Conservation (phyloP, 1,284 basidiomycete genomes). For the Rhizoctonia solani region DNA sequence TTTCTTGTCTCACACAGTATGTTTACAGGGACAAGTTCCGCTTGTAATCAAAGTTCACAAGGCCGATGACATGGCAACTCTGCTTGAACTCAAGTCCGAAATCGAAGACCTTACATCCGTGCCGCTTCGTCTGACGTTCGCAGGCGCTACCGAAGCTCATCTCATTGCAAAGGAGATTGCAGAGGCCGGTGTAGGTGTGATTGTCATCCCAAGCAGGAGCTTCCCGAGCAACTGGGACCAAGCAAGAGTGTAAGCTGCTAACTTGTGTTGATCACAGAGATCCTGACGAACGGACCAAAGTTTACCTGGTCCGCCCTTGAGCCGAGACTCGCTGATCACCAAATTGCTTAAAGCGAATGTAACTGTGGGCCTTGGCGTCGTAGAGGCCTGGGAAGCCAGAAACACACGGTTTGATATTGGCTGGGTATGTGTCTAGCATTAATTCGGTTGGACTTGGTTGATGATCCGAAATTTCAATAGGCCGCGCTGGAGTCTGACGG, state of each 20-base stretch:
- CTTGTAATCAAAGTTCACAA: slow-evolving; percentile 69
- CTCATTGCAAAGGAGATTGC: slow-evolving; percentile 75
- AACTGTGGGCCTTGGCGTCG: slow-evolving; percentile 70
- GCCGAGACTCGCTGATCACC: slow-evolving; percentile 63
- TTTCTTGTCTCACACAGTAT: not conserved
- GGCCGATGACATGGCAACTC: slow-evolving; percentile 73
- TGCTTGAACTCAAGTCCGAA: slow-evolving; percentile 75
- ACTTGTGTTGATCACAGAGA: slow-evolving; percentile 35
- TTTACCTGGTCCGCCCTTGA: slow-evolving; percentile 74
- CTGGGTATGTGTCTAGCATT: slow-evolving; percentile 54
- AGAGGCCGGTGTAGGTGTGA: slow-evolving; percentile 67
- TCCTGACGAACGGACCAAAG: slow-evolving; percentile 44
- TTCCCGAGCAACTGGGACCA: slow-evolving; percentile 71
- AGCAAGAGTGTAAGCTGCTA: slow-evolving; percentile 58
- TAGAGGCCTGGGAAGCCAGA: slow-evolving; percentile 59
- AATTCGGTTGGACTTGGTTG: not conserved
- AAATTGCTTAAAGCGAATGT: slow-evolving; percentile 68
- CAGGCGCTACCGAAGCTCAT: slow-evolving; percentile 75
- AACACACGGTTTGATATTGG: slow-evolving; percentile 73
- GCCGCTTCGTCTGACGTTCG: slow-evolving; percentile 50
- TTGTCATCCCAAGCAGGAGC: slow-evolving; percentile 63
- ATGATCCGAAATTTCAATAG: slow-evolving; percentile 37
- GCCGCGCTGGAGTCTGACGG: slow-evolving; percentile 51
- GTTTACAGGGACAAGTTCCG: slow-evolving; percentile 56
- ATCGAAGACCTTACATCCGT: slow-evolving; percentile 53